A percentile compares a stretch with the other conserved stretches of the same genome.
Evolutionary conservation across 805 yeast genomes (phyloP).

Genomic region (Wickerhamomyces alni): DNA sequence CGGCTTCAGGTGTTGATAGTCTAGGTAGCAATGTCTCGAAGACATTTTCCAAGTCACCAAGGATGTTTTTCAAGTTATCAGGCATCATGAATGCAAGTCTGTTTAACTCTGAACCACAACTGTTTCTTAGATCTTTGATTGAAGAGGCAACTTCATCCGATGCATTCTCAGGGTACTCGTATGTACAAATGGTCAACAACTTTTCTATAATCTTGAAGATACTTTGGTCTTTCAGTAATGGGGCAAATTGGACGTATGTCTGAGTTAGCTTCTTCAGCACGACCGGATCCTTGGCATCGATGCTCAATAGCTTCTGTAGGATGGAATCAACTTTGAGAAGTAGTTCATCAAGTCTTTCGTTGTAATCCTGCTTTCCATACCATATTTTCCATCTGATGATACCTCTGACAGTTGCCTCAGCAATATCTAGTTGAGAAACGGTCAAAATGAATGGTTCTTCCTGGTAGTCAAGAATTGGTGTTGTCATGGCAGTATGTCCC

Average conservation of each 20-base stretch:
- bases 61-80: constrained; percentile 74
- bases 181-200: constrained; percentile 76
- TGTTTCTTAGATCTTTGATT: constrained; percentile 80
- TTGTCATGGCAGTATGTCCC: constrained; percentile 59
- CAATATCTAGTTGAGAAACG: constrained; percentile 74
- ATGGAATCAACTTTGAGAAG: constrained; percentile 56
- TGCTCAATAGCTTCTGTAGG: constrained; percentile 67
- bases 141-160: constrained; percentile 74
- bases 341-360: constrained; percentile 46
- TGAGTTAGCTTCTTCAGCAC: constrained; percentile 82
- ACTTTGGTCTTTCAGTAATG: constrained; percentile 74
- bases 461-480: constrained; percentile 46
- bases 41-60: constrained; percentile 76
- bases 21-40: constrained; percentile 67
- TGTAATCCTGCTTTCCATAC: constrained; percentile 55
- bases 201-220: constrained; percentile 84
- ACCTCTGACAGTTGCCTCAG: constrained; percentile 88
- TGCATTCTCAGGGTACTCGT: constrained; percentile 62
- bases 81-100: constrained; percentile 95
- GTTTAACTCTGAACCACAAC: constrained; percentile 92
- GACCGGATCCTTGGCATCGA: constrained; percentile 75
- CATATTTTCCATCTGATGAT: constrained; percentile 93
- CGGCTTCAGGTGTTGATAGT: constrained; percentile 85
- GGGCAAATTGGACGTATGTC: constrained; percentile 90
- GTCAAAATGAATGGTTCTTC: constrained; percentile 72